Conservation (phyloP, 2,329 filamentous ascomycete genomes). For the Cephalotrichum gorgonifer region DNA sequence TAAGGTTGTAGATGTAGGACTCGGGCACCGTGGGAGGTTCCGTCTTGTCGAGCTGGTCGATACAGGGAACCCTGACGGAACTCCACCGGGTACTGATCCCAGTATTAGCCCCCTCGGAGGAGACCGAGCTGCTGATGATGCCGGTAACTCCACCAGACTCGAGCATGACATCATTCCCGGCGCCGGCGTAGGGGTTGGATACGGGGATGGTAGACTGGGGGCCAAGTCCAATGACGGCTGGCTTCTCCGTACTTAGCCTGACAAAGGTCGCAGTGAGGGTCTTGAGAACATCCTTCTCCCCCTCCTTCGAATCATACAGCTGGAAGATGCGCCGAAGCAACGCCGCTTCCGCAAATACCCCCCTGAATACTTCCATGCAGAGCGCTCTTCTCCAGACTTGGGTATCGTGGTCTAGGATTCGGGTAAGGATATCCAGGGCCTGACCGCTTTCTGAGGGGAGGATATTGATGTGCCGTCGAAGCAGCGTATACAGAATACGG, state of each 20-base stretch:
- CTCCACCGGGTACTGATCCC: constrained; percentile 93
- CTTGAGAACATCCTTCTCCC: constrained; percentile 66
- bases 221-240: constrained; percentile 75
- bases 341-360: constrained; percentile 71
- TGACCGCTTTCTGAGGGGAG: constrained; percentile 74
- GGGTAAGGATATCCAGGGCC: constrained; percentile 69
- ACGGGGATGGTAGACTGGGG: constrained; percentile 78
- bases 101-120: constrained; percentile 54
- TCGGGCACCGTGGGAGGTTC: constrained; percentile 77
- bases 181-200: constrained; percentile 43
- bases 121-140: constrained; percentile 66
- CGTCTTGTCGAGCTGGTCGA: constrained; percentile 88
- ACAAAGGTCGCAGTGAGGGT: constrained; percentile 83
- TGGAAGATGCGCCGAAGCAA: constrained; percentile 72
- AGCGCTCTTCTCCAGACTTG: constrained; percentile 77
- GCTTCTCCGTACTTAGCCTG: constrained; percentile 85
- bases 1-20: constrained; percentile 86
- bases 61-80: constrained; percentile 71
- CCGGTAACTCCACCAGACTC: constrained; percentile 83
- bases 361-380: constrained; percentile 84
- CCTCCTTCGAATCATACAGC: constrained; percentile 64
- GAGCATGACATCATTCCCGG: constrained; percentile 68
- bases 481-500: constrained; percentile 70
- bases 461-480: constrained; percentile 67
- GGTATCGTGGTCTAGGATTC: constrained; percentile 79